phyloP scores from a whole-genome alignment of 176 grass and related monocot species.

The Tuctoria greenei region DNA sequence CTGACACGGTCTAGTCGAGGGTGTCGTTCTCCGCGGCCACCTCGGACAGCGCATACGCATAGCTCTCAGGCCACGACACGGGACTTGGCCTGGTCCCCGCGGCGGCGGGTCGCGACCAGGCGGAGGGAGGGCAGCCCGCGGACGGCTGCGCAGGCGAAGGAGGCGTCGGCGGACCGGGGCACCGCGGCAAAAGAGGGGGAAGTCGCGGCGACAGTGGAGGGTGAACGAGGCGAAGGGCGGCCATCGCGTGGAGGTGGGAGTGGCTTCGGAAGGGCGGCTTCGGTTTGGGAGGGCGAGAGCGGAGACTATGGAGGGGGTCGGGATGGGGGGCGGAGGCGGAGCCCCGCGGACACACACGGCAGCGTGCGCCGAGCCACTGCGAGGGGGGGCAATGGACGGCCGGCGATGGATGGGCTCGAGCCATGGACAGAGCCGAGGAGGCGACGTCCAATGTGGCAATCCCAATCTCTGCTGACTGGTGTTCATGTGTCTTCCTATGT shows the following conservation, averaged over 20 bases:
- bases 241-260: conserved; percentile 36
- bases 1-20: conserved; percentile 57
- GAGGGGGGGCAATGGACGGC: too few species aligned
- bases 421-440: too few species aligned
- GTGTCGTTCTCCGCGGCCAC: conserved; percentile 48
- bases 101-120: conserved; percentile 37
- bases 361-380: neutral
- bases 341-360: conserved; percentile 27
- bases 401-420: too few species aligned
- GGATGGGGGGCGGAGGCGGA: conserved; percentile 18
- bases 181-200: conserved; percentile 19
- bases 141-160: conserved; percentile 27
- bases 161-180: conserved; percentile 21
- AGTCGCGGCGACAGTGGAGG: conserved; percentile 31
- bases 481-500: too few species aligned
- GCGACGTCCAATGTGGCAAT: too few species aligned
- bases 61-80: conserved; percentile 37
- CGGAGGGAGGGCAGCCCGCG: conserved; percentile 48
- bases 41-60: conserved; percentile 69
- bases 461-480: too few species aligned
- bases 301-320: conserved; percentile 23
- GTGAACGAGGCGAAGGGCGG: conserved; percentile 49
- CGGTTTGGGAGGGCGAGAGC: conserved; percentile 15
- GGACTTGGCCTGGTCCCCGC: conserved; percentile 40
- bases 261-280: too few species aligned